phyloP scores from a whole-genome alignment of 1,139 yeast species.

The Debaryomyces robertsiae region DNA sequence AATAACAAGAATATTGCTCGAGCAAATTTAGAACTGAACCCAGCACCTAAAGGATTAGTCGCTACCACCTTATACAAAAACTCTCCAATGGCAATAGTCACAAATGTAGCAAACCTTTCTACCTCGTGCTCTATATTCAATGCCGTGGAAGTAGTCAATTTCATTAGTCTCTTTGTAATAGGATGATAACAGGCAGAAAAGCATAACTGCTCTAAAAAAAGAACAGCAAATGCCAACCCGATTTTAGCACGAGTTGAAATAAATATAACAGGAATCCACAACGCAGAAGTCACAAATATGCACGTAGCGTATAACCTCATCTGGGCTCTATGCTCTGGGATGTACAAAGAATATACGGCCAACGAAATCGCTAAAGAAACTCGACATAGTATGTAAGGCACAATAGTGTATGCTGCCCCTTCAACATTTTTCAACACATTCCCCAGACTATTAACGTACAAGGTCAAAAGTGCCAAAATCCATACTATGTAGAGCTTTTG shows the following conservation, averaged over 20 bases:
- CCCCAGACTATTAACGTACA: slow-evolving; percentile 54
- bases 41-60: slow-evolving; percentile 47
- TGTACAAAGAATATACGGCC: slow-evolving; percentile 49
- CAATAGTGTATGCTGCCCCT: slow-evolving; percentile 47
- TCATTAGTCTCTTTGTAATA: slow-evolving; percentile 40
- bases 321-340: slow-evolving; percentile 58
- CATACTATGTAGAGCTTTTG: slow-evolving; percentile 58
- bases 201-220: slow-evolving; percentile 44
- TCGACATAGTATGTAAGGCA: slow-evolving; percentile 52
- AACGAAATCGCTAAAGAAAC: slow-evolving; percentile 38
- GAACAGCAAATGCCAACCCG: slow-evolving; percentile 45
- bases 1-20: slow-evolving; percentile 54
- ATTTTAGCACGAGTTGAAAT: slow-evolving; percentile 49
- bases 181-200: slow-evolving; percentile 49
- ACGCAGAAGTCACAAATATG: slow-evolving; percentile 34
- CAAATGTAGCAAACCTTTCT: slow-evolving; percentile 60
- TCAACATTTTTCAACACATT: slow-evolving; percentile 33
- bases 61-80: slow-evolving; percentile 62
- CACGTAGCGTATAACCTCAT: slow-evolving; percentile 43
- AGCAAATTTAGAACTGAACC: slow-evolving; percentile 46
- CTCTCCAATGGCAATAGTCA: slow-evolving; percentile 68
- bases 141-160: slow-evolving; percentile 56
- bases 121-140: slow-evolving; percentile 69
- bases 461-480: slow-evolving; percentile 53
- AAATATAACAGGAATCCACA: slow-evolving; percentile 54